phyloP scores from a whole-genome alignment of 2,329 filamentous ascomycete genomes.

The Phaeosphaeriaceae sp. region DNA sequence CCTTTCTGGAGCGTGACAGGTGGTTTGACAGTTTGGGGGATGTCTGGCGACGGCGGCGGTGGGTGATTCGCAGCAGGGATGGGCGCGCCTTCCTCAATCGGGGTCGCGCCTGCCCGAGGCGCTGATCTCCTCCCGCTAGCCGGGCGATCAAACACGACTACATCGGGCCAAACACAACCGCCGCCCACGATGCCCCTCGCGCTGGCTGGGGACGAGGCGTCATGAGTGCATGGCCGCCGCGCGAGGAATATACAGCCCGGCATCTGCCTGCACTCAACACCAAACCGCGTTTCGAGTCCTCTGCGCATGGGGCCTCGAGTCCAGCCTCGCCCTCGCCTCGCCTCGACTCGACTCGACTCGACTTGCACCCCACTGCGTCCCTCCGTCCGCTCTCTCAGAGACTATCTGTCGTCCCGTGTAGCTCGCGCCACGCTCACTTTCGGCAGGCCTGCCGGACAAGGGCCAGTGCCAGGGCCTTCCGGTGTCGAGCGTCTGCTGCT shows the following conservation, averaged over 20 bases:
- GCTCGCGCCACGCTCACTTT: slow-evolving; percentile 3
- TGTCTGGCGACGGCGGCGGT: slow-evolving; percentile 27
- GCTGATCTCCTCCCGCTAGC: slow-evolving; percentile 32
- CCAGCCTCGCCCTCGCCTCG: neutral
- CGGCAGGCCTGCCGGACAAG: slow-evolving; percentile 27
- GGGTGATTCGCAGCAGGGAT: slow-evolving; percentile 43
- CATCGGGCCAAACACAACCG: slow-evolving; percentile 21
- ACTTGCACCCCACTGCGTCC: neutral
- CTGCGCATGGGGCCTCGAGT: neutral
- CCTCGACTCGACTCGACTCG: too few species aligned
- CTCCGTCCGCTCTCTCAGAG: neutral
- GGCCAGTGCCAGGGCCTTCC: neutral
- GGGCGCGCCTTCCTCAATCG: slow-evolving; percentile 23
- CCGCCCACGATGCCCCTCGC: neutral
- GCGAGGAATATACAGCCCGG: neutral
- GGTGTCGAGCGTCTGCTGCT: neutral
- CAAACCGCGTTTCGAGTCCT: neutral
- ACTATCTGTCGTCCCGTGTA: neutral
- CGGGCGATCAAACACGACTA: slow-evolving; percentile 40
- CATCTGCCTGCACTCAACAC: neutral
- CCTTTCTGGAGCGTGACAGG: slow-evolving; percentile 4
- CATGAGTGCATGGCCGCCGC: neutral
- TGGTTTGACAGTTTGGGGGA: slow-evolving; percentile 31
- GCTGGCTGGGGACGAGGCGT: too few species aligned
- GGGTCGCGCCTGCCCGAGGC: slow-evolving; percentile 26